Base-by-base conservation (phyloP, 371 early-diverging fungal genomes). In the Apophysomyces elegans region DNA sequence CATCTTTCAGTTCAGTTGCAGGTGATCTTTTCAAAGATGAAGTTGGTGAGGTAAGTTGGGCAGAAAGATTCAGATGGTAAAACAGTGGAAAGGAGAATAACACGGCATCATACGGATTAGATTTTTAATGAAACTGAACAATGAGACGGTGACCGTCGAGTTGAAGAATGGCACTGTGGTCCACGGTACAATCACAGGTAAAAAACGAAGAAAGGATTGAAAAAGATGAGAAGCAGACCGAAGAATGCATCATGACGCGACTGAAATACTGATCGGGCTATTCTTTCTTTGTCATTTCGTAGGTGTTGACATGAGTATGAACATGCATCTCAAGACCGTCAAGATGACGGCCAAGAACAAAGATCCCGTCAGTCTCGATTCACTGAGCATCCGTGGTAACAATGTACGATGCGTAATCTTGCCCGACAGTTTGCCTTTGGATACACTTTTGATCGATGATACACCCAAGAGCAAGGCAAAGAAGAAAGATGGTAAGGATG, bases 221-320 rank as follows among this genome's bases (percentile, higher is more conserved):
- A 62, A 21, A 5, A n/a, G n/a, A 32, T 21, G 35, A 37, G 60
- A 26, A 11, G 12, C 11, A 64, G 47, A 41, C 56, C 32, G 32
- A 26, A 26, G 32, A 26, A 26, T 26, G 32, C 32, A 26, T 26
- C 2, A 26, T 26, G 32, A 26, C 32, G 32, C 32, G 21, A 62
- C 57, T 43, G n/a, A 43, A 1, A 56, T 50, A 46, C 46, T 21
- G 39, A 45, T 50, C 26, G 35, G 35, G 38, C 58, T 39, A 45
- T 39, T 54, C n/a, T 5, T 37, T 37, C 44, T 4, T 39, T 50
- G 18, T 11, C 16, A 37, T 54, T 36, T 12, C 69, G 4, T 41
- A 87, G 89, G 95, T 38, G 97, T 98, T 50, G 99, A 99, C 75
- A 96, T 99, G 96, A 91, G 93, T 80, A 99, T 99, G 99, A 99